Base-by-base conservation (phyloP, 352 stramenopile species). In the Pythium periplocum region DNA sequence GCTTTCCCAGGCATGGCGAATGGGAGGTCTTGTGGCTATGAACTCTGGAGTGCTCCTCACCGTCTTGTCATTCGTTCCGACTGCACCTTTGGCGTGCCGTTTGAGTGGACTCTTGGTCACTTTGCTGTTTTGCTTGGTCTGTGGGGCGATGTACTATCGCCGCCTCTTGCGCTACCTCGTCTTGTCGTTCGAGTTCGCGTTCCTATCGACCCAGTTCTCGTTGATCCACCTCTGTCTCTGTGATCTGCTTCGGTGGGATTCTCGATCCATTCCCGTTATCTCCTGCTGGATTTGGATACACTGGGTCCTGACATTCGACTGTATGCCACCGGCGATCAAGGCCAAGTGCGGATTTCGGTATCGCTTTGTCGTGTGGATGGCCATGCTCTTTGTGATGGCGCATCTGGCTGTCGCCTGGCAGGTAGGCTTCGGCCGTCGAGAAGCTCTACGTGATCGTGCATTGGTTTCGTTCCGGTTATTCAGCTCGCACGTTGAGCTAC, bases 151-250 rank as follows among this genome's bases (percentile, higher is more conserved):
- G 36, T 66, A 58, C 36, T 55, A 74, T 35, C 59, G 55, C 0
- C 55, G 67, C 26, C 44, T 76, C 31, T 55, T 75, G 38, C 50
- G 59, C 4, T 56, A 59, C 11, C 43, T 74, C 33, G 36, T 69
- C 11, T 61, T 62, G 11, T 74, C 64, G 34, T 79, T 79, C 43
- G 70, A 79, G 39, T 72, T 74, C 35, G 40, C 51, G 4, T 74
- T 74, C 39, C 47, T 73, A 11, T 69, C 66, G 36, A 33, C 71
- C 31, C 66, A 78, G 57, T 47, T 75, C 35, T 62, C 61, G 3
- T 10, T 68, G 12, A 52, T 59, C 7, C 61, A 73, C 45, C 6
- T 69, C 7, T 64, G 59, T 5, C 38, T 67, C 2, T 73, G 66
- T 38, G 62, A 73, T 48, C 31, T 79, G 10, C 62, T 72, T 31